A percentile compares a stretch with the other conserved stretches of the same genome.
Conservation (phyloP, 1,284 basidiomycete genomes). For the Rhodotorula sp. region DNA sequence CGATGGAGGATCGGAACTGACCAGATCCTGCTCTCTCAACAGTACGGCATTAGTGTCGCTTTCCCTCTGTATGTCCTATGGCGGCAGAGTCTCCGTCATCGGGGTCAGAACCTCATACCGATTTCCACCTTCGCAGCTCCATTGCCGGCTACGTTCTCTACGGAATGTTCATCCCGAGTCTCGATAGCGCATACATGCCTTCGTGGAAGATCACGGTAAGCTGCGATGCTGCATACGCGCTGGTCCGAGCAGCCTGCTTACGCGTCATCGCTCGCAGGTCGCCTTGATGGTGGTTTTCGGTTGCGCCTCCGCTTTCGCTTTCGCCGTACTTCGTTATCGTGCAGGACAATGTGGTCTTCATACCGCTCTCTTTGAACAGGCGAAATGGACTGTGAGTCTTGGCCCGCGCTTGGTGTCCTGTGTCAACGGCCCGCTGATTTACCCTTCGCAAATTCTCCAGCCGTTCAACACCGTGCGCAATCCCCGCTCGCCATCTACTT, state of each 20-base stretch:
- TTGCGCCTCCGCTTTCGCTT: constrained; percentile 14
- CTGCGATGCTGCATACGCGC: neutral
- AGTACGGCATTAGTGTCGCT: constrained; percentile 70
- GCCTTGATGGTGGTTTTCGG: constrained; percentile 25
- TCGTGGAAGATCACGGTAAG: constrained; percentile 23
- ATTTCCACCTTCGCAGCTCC: neutral
- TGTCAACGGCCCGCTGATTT: neutral
- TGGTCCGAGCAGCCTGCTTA: neutral
- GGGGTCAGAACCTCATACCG: neutral
- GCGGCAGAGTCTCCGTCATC: neutral
- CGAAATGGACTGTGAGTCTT: constrained; percentile 10
- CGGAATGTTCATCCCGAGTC: constrained; percentile 23
- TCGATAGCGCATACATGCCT: constrained; percentile 23
- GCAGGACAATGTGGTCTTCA: neutral
- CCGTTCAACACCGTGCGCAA: constrained; percentile 7
- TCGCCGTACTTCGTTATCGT: constrained; percentile 22
- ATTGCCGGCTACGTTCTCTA: constrained; percentile 24
- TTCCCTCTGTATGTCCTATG: constrained; percentile 2
- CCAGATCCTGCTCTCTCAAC: neutral
- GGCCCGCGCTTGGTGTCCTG: neutral
- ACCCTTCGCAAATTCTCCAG: neutral
- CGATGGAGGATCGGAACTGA: too few relatives aligned
- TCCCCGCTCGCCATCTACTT: neutral
- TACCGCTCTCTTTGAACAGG: constrained; percentile 6
- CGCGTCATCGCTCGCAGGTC: neutral